These are phyloP conservation scores for Phytophthora sansomeana DNA, from an alignment of 352 stramenopile genomes.

Conservation along the genomic window DNA sequence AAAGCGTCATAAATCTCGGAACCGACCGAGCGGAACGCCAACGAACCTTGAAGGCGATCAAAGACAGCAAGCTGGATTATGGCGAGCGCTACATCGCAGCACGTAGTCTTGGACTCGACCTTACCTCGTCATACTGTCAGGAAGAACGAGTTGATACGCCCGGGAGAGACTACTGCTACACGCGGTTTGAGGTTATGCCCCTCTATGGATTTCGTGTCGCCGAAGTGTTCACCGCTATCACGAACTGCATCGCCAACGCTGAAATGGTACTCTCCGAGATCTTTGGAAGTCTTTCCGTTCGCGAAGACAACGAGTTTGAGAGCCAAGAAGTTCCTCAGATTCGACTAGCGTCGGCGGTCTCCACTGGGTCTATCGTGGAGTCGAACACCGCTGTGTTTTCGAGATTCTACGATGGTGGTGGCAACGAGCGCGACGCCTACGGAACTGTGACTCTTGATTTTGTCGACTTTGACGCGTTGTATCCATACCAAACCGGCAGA, in stretches of 20 bases:
- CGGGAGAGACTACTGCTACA: slow-evolving; percentile 41
- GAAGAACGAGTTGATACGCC: slow-evolving; percentile 44
- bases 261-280: slow-evolving; percentile 67
- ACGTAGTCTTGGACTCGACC: slow-evolving; percentile 31
- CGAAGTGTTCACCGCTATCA: slow-evolving; percentile 48
- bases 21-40: slow-evolving; percentile 26
- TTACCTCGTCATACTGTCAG: slow-evolving; percentile 25
- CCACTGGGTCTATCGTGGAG: slow-evolving; percentile 16
- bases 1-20: slow-evolving; percentile 31
- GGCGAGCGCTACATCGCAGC: slow-evolving; percentile 35
- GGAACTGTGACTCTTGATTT: slow-evolving; percentile 29
- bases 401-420: slow-evolving; percentile 4
- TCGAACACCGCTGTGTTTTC: slow-evolving; percentile 30
- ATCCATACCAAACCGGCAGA: slow-evolving; percentile 42
- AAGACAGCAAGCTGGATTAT: slow-evolving; percentile 28
- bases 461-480: slow-evolving; percentile 51
- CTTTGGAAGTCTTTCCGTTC: slow-evolving; percentile 49
- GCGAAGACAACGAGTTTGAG: slow-evolving; percentile 58
- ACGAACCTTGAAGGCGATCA: slow-evolving; percentile 31
- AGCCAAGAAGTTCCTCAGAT: slow-evolving; percentile 45
- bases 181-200: slow-evolving; percentile 50
- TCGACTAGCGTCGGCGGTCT: slow-evolving; percentile 42
- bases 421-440: slow-evolving; percentile 1
- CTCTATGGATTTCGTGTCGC: slow-evolving; percentile 30
- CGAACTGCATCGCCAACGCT: slow-evolving; percentile 45